These are phyloP conservation scores for Fusarium sp. DNA, from an alignment of 2,329 filamentous ascomycete species.

Conservation along the genomic window DNA sequence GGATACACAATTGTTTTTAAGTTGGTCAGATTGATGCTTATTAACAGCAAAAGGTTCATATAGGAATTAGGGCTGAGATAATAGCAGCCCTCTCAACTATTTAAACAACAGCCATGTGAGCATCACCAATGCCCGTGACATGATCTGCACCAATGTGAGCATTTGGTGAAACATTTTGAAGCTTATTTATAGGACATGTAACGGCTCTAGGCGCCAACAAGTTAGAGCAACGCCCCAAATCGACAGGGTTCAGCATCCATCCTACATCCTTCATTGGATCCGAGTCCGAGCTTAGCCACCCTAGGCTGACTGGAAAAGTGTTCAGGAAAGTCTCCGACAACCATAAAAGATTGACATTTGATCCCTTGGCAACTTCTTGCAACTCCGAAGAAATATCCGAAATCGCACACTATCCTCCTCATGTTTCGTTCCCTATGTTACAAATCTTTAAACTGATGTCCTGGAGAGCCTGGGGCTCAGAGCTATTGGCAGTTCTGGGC, in stretches of 20 bases:
- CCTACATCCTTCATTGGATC: not conserved
- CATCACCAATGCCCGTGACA: not conserved
- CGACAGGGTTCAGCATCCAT: not conserved
- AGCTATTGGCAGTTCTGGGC: constrained; percentile 9
- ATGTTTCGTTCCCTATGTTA: not conserved
- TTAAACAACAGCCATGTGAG: not conserved
- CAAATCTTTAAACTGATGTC: not conserved
- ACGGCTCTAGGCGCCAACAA: not conserved
- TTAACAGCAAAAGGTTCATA: not conserved
- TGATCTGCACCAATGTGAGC: not conserved
- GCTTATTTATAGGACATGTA: not conserved
- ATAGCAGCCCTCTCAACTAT: not conserved
- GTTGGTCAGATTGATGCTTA: not conserved
- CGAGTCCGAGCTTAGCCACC: not conserved
- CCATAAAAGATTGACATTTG: not conserved
- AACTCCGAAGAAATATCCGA: not conserved
- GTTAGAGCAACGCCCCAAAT: not conserved
- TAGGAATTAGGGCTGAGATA: not conserved
- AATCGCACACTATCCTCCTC: not conserved
- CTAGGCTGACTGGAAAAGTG: not conserved
- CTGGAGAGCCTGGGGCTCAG: constrained; percentile 9
- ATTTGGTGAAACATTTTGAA: not conserved
- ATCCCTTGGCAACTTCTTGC: not conserved
- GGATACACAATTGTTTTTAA: not conserved
- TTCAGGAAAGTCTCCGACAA: not conserved